Conservation (phyloP, 441 rosid genomes). For the Euphorbia celastroides region DNA sequence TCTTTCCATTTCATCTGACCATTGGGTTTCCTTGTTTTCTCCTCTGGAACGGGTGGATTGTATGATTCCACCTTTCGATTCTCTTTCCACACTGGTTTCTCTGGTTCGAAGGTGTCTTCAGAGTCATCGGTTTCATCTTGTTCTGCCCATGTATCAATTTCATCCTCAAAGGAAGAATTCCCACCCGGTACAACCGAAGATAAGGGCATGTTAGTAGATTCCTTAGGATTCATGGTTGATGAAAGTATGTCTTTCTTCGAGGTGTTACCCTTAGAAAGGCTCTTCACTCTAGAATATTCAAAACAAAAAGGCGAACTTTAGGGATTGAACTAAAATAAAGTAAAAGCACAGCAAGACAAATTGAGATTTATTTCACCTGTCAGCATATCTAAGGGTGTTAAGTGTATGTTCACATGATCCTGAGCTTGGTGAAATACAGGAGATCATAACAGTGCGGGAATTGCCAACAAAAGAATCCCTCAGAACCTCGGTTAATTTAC, state of each 20-base stretch:
- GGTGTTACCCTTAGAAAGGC: conserved; percentile 72
- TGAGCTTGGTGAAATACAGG: conserved; percentile 91
- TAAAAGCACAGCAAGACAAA: too few relatives aligned
- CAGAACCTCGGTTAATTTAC: conserved; percentile 90
- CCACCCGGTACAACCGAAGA: conserved; percentile 33
- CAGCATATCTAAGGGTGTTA: conserved; percentile 87
- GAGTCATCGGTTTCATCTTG: too few relatives aligned
- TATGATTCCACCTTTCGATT: too few relatives aligned
- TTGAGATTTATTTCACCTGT: conserved; percentile 75
- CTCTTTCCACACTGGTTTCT: conserved; percentile 37
- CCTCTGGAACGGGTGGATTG: too few relatives aligned
- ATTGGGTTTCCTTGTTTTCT: too few relatives aligned
- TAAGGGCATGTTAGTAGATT: conserved; percentile 39
- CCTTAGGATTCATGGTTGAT: conserved; percentile 49
- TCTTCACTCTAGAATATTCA: conserved; percentile 73
- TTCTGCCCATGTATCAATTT: conserved; percentile 30
- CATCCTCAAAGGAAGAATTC: conserved; percentile 38
- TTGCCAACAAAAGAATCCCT: conserved; percentile 91
- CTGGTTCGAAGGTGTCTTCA: conserved; percentile 37
- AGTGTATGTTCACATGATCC: conserved; percentile 95
- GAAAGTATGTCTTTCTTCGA: conserved; percentile 55
- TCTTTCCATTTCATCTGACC: conserved; percentile 26
- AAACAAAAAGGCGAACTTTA: too few relatives aligned
- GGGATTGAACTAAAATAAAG: too few relatives aligned
- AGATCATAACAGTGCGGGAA: conserved; percentile 92